phyloP scores from a whole-genome alignment of 2,329 filamentous ascomycete genomes.

The Cadophora gregata region DNA sequence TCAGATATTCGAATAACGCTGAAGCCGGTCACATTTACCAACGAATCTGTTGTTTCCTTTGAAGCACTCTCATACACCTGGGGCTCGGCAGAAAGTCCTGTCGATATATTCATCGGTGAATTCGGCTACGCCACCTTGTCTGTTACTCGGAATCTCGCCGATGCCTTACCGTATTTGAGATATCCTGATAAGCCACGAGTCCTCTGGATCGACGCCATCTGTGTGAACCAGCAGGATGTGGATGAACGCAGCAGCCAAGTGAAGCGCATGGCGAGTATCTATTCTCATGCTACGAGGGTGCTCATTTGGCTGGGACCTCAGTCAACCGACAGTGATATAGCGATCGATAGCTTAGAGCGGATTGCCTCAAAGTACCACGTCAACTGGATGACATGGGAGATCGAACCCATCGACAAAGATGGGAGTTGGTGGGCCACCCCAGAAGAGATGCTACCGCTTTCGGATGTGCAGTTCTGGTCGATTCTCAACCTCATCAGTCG shows the following conservation, averaged over 20 bases:
- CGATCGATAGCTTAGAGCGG: conserved; percentile 10
- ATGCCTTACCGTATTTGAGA: conserved; percentile 23
- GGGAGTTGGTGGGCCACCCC: not conserved
- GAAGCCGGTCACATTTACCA: not conserved
- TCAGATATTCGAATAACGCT: not conserved
- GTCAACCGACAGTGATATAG: conserved; percentile 14
- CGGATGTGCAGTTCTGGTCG: not conserved
- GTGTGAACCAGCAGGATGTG: conserved; percentile 35
- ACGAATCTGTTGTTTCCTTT: conserved; percentile 4
- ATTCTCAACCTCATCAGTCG: conserved; percentile 17
- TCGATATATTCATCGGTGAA: conserved; percentile 16
- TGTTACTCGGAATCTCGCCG: conserved; percentile 22
- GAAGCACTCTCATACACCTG: conserved; percentile 28
- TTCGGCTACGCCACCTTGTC: not conserved
- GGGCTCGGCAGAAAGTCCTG: conserved; percentile 18
- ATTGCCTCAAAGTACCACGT: conserved; percentile 11
- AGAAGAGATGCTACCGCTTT: not conserved
- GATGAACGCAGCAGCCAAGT: conserved; percentile 34
- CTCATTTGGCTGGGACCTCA: conserved; percentile 26
- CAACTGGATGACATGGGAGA: not conserved
- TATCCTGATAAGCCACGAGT: conserved; percentile 19
- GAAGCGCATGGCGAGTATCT: conserved; percentile 36
- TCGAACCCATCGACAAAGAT: conserved; percentile 6
- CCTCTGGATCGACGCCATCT: conserved; percentile 32
- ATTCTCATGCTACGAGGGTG: conserved; percentile 27